Base-by-base conservation (phyloP, 2,329 filamentous ascomycete species). In the Incumbomyces delicatus region DNA sequence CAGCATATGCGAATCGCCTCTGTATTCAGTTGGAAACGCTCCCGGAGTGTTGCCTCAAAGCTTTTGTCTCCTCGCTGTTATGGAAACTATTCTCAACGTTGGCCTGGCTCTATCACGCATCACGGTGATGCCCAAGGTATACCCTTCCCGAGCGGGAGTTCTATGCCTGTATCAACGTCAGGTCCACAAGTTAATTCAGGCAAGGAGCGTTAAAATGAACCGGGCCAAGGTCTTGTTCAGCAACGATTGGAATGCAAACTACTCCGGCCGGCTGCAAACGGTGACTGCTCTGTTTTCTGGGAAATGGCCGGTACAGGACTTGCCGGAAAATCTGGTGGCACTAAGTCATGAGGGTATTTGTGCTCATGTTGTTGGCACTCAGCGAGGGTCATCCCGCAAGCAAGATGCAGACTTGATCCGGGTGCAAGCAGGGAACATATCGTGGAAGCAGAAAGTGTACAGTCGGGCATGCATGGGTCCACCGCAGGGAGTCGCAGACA, bases 171-270 rank as follows among this genome's bases (percentile, higher is more conserved):
- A 57, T 33, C 32, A 46, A 7, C 46, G 46, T 16, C 54, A 56
- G 18, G 52, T 51, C 14, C 41, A 53, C 20, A 52, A 53, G 46
- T 34, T 52, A 33, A 36, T 55, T 38, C 47, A 51, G 18, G 52
- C 54, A 2, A 52, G 50, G 14, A 22, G 2, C 8, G 30, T 27
- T 16, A 12, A 17, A 14, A 12, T 5, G n/a, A 27, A 27, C 18
- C 8, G 10, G 2, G 31, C 13, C 16, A 48, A 49, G 37, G 43
- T 54, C n/a, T 46, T 56, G 11, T 57, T 53, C 31, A 50, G 51
- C 38, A 51, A 53, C 30, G 54, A 55, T 29, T 57, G 54, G 54
- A 55, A 55, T 33, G 54, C 51, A 11, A 47, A 48, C n/a, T 49
- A 51, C 40, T 50, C 51, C n/a, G 39, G 51, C 29, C 50, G 54